Conservation (phyloP, 108 stramenopile species). For the Fragilariopsis cylindrus region DNA sequence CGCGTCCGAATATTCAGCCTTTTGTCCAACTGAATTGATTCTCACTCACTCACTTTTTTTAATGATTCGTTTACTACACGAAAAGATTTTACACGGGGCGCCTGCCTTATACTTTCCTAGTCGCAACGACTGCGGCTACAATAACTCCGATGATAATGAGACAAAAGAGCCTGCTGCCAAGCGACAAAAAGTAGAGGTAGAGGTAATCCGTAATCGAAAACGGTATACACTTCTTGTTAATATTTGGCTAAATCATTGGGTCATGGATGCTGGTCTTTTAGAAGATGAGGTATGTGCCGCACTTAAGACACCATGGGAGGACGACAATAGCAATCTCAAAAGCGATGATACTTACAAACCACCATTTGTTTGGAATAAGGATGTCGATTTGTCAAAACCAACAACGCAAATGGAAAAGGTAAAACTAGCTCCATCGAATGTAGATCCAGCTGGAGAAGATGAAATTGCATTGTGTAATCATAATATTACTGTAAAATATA, state of each 20-base stretch:
- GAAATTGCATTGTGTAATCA: slow-evolving; percentile 75
- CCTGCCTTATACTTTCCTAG: slow-evolving; percentile 77
- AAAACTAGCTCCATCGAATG: slow-evolving; percentile 23
- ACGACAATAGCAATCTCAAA: slow-evolving; percentile 1
- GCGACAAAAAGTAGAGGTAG: slow-evolving; percentile 19
- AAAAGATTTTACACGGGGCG: slow-evolving; percentile 84
- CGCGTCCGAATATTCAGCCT: too few species aligned
- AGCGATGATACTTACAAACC: slow-evolving; percentile 29
- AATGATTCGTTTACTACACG: not conserved
- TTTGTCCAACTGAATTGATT: too few species aligned
- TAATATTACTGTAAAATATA: slow-evolving; percentile 55
- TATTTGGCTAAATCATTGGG: slow-evolving; percentile 90
- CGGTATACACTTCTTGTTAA: slow-evolving; percentile 90
- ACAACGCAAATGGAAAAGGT: slow-evolving; percentile 3
- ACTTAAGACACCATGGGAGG: slow-evolving; percentile 49
- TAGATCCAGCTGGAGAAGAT: slow-evolving; percentile 68
- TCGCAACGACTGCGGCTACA: slow-evolving; percentile 6
- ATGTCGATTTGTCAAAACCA: slow-evolving; percentile 36
- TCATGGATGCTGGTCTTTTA: slow-evolving; percentile 76
- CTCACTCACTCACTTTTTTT: too few species aligned
- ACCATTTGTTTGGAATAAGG: slow-evolving; percentile 52
- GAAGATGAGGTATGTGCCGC: slow-evolving; percentile 66
- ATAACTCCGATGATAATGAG: not conserved
- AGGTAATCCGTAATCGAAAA: slow-evolving; percentile 11
- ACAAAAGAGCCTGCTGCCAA: slow-evolving; percentile 28